phyloP scores from a whole-genome alignment of 2,329 filamentous ascomycete genomes.

The Myotisia sp. region DNA sequence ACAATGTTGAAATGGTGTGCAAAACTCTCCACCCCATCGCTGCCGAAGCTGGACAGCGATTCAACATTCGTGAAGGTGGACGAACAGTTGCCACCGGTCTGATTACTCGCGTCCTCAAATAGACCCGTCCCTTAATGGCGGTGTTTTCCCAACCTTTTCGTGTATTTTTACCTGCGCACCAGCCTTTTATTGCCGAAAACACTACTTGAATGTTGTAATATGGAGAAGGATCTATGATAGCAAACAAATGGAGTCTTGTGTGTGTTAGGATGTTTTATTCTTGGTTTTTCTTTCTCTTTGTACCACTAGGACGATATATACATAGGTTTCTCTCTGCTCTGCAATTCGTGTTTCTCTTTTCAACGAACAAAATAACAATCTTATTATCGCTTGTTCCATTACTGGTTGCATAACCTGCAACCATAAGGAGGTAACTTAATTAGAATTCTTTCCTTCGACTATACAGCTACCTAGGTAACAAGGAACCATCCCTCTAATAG shows the following conservation, averaged over 20 bases:
- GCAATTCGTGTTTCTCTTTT: slow-evolving; percentile 1
- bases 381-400: neutral
- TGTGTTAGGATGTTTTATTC: no score
- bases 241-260: no score
- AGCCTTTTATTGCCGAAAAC: no score
- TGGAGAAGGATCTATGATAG: no score
- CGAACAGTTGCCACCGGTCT: slow-evolving; percentile 75
- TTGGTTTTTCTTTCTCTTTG: neutral
- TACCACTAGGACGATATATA: slow-evolving; percentile 5
- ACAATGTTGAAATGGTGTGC: slow-evolving; percentile 96
- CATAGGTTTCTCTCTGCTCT: slow-evolving; percentile 12
- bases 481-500: no score
- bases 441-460: no score
- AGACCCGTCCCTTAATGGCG: slow-evolving; percentile 17
- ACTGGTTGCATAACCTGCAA: neutral
- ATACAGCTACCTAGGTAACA: neutral
- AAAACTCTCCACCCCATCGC: slow-evolving; percentile 74
- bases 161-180: no score
- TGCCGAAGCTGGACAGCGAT: slow-evolving; percentile 80
- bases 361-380: neutral
- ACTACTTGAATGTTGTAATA: no score
- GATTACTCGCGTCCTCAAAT: slow-evolving; percentile 54
- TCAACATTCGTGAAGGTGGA: slow-evolving; percentile 97
- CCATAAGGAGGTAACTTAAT: neutral
- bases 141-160: slow-evolving; percentile 4